A percentile compares a stretch with the other conserved stretches of the same genome.
phyloP scores from a whole-genome alignment of 495 filamentous ascomycete genomes.

The Diplogelasinospora grovesii region DNA sequence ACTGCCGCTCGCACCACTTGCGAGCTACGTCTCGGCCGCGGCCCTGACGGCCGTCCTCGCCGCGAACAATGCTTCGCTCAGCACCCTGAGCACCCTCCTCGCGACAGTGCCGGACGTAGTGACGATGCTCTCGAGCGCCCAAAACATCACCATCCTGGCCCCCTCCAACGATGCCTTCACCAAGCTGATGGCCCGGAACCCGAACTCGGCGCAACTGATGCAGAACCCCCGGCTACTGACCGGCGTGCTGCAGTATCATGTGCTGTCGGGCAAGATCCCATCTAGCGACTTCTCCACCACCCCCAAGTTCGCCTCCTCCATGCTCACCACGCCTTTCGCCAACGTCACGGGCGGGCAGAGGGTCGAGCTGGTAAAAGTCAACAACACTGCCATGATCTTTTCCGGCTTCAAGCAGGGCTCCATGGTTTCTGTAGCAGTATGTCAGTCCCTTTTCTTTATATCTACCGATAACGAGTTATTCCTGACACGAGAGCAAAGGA shows the following conservation, averaged over 20 bases:
- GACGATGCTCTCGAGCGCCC: slow-evolving; percentile 11
- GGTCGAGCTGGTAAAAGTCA: slow-evolving; percentile 12
- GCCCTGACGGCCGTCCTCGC: slow-evolving; percentile 26
- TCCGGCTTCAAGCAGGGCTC: slow-evolving; percentile 19
- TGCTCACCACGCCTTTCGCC: slow-evolving; percentile 41
- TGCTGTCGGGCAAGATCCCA: slow-evolving; percentile 44
- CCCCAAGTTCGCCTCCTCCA: slow-evolving; percentile 44
- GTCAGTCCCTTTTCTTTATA: neutral
- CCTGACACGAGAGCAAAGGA: too few relatives aligned
- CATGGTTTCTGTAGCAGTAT: slow-evolving; percentile 15
- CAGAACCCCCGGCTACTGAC: slow-evolving; percentile 29
- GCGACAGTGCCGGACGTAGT: slow-evolving; percentile 15
- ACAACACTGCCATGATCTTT: slow-evolving; percentile 16
- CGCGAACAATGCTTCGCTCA: slow-evolving; percentile 26
- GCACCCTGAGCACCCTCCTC: slow-evolving; percentile 28
- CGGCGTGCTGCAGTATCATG: slow-evolving; percentile 52
- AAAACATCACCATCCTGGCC: slow-evolving; percentile 57
- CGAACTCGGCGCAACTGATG: slow-evolving; percentile 25
- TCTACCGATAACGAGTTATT: too few relatives aligned
- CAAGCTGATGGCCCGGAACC: slow-evolving; percentile 28
- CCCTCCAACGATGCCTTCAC: slow-evolving; percentile 54
- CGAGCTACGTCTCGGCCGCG: slow-evolving; percentile 23
- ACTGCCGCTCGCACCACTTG: slow-evolving; percentile 10
- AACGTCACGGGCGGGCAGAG: slow-evolving; percentile 37
- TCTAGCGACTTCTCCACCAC: slow-evolving; percentile 31